Percentiles rank a stretch among this genome's conserved stretches.
phyloP scores from a whole-genome alignment of 495 filamentous ascomycete species.

The Astrothelium subdiscretum region DNA sequence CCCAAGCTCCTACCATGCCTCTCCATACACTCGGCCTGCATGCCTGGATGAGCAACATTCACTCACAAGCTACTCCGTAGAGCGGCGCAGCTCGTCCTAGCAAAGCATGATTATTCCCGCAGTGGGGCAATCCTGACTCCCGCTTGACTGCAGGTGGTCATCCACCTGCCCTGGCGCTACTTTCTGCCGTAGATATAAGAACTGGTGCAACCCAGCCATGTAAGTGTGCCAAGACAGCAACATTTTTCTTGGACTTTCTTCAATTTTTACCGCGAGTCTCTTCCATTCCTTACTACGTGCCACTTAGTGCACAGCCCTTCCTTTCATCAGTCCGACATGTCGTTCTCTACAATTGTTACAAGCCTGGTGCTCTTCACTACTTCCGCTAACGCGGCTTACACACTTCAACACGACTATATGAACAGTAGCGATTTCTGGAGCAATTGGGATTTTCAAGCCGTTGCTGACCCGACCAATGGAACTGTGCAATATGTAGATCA shows the following conservation, averaged over 20 bases:
- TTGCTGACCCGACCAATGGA: conserved; percentile 20
- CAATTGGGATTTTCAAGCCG: conserved; percentile 13
- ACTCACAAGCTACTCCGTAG: background rate
- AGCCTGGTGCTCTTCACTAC: conserved; percentile 1
- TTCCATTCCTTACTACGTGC: background rate
- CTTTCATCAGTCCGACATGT: background rate
- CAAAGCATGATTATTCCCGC: background rate
- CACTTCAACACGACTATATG: conserved; percentile 17
- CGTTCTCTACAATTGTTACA: background rate
- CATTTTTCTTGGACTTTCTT: background rate
- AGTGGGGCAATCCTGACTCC: background rate
- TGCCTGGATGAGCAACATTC: background rate
- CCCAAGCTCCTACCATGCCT: background rate
- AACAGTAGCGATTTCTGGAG: conserved; percentile 12
- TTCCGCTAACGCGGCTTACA: conserved; percentile 6
- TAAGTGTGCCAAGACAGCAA: background rate
- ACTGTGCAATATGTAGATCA: conserved; percentile 28
- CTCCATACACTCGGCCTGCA: background rate
- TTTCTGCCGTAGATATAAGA: background rate
- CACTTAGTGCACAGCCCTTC: background rate
- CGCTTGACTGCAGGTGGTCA: background rate
- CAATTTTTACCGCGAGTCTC: background rate
- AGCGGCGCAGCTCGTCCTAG: background rate
- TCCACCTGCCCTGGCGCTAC: background rate
- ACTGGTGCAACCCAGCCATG: background rate